Percentiles rank a stretch among this genome's conserved stretches.
Evolutionary conservation across 768 basidiomycete species (phyloP).

Genomic region (Leccinum boreale): DNA sequence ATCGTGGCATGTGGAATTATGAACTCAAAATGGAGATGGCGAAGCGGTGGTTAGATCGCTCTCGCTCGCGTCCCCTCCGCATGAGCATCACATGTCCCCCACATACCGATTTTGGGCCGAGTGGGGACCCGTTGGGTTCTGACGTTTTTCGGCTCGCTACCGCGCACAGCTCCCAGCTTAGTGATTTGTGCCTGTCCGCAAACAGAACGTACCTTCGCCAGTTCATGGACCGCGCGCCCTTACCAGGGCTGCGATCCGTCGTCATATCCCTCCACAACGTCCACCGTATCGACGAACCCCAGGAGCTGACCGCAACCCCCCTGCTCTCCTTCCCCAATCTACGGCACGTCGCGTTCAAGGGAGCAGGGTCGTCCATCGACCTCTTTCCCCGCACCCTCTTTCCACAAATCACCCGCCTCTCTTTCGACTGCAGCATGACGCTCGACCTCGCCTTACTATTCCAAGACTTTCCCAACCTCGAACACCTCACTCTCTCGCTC

Average conservation of each 20-base stretch:
- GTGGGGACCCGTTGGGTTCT: conserved; percentile 5
- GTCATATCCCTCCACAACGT: conserved; percentile 13
- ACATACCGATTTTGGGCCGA: conserved; percentile 15
- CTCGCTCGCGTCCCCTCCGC: conserved; percentile 20
- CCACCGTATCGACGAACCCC: conserved; percentile 5
- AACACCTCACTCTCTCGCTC: conserved; percentile 15
- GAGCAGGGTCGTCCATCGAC: conserved; percentile 7
- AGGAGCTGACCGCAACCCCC: background rate
- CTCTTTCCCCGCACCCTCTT: conserved; percentile 17
- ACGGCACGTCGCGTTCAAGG: conserved; percentile 12
- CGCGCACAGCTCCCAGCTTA: conserved; percentile 20
- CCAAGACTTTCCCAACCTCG: conserved; percentile 16
- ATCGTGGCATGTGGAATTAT: conserved; percentile 30
- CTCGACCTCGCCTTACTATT: conserved; percentile 21
- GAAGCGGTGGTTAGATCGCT: conserved; percentile 19
- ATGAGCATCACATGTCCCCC: conserved; percentile 21
- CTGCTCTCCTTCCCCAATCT: conserved; percentile 16
- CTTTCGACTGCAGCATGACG: conserved; percentile 15
- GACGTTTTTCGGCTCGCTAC: conserved; percentile 20
- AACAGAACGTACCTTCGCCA: conserved; percentile 16
- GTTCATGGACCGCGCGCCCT: conserved; percentile 12
- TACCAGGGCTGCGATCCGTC: conserved; percentile 15
- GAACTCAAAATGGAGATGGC: conserved; percentile 26
- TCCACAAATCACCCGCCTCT: conserved; percentile 22
- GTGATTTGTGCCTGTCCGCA: conserved; percentile 18